Percentiles rank a stretch among this genome's conserved stretches.
phyloP scores from a whole-genome alignment of 1,284 basidiomycete genomes.

The Heterobasidion irregulare region DNA sequence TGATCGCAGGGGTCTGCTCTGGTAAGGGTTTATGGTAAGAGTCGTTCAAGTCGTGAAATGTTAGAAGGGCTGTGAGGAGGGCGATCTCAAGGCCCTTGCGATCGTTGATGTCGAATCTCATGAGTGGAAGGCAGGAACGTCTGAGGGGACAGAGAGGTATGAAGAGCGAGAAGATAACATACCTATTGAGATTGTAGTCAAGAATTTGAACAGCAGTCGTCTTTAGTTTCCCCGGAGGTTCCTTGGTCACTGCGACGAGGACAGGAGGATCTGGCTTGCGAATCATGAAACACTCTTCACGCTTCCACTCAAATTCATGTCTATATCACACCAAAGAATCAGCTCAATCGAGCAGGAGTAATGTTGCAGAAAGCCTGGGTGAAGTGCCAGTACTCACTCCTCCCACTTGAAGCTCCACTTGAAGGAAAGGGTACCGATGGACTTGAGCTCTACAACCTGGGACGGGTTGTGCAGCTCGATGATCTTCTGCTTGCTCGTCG shows the following conservation, averaged over 20 bases:
- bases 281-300: constrained; percentile 73
- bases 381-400: constrained; percentile 42
- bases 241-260: constrained; percentile 72
- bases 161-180: constrained; percentile 10
- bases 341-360: background rate
- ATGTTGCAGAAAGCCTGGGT: background rate
- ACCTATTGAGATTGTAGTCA: constrained; percentile 78
- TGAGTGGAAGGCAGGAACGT: too few species aligned
- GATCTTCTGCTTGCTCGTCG: constrained; percentile 63
- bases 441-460: constrained; percentile 59
- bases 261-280: constrained; percentile 82
- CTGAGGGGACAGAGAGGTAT: background rate
- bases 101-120: constrained; percentile 74
- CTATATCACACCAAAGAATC: constrained; percentile 25
- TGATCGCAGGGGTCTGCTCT: background rate
- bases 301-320: constrained; percentile 77
- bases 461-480: constrained; percentile 73
- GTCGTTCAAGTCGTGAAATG: constrained; percentile 69
- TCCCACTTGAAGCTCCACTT: constrained; percentile 78
- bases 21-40: constrained; percentile 31
- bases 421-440: constrained; percentile 65
- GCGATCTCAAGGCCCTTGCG: constrained; percentile 79
- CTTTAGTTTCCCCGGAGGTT: constrained; percentile 57
- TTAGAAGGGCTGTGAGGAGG: constrained; percentile 65
- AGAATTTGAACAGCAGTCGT: constrained; percentile 71